Base-by-base conservation (phyloP, 768 basidiomycete genomes). In the Leccinum fibrillosum region DNA sequence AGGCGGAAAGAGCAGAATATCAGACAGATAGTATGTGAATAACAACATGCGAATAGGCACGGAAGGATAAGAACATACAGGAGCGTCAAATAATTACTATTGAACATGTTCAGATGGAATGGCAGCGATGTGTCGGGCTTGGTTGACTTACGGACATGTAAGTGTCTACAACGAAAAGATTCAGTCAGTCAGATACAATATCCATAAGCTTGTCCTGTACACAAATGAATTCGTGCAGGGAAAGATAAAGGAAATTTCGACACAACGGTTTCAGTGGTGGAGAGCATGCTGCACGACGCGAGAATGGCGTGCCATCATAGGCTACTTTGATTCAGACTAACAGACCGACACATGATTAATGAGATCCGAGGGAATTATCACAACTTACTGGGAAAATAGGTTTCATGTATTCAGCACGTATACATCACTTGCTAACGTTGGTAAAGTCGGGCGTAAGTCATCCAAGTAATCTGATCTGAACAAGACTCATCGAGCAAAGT, bases 71-170 rank as follows among this genome's bases (percentile, higher is more conserved):
- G 52, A 26, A 21, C 66, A 44, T 67, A 91, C 90, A 95, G 86
- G 53, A 95, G 70, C 1, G 86, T 75, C 93, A 92, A 96, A 69
- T 95, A 92, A 68, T 95, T 94, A 10, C 89, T 92, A 23, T 59
- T 0, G 45, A 37, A 26, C 21, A 49, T 19, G 49, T 60, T 35
- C 26, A 26, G 11, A 32, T 61, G 23, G 37, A 23, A 23, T 19
- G 49, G 25, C 12, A 45, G 58, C 39, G 2, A 10, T 5, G 7
- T 1, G 44, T 34, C 4, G 55, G 6, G 37, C 30, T 28, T 9
- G 57, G 23, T 17, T 52, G 19, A 79, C 89, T 78, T 68, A 91
- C 84, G 92, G 93, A 67, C 94, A 95, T 4, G 93, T 95, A 62
- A 92, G 71, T 5, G 90, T 91, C 89, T 91, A 56, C 50, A 35